Conservation (phyloP, 2,329 filamentous ascomycete genomes). For the Aspergillus bombycis region DNA sequence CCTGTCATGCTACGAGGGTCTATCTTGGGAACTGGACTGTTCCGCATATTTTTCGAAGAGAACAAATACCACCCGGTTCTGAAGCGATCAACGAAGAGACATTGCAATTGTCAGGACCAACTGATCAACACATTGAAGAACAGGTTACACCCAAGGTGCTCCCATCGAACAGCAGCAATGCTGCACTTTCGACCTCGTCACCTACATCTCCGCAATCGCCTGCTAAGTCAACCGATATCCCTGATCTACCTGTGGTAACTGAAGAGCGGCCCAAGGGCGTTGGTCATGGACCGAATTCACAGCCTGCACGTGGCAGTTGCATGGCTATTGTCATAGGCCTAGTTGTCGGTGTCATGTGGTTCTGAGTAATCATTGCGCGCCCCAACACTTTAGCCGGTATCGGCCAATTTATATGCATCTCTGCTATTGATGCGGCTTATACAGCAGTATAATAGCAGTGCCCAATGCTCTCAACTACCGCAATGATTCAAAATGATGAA, state of each 20-base stretch:
- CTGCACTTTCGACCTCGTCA: background rate
- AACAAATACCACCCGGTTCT: background rate
- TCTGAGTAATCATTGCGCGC: constrained; percentile 21
- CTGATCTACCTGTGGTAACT: constrained; percentile 15
- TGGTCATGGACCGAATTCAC: constrained; percentile 28
- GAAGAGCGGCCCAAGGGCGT: constrained; percentile 29
- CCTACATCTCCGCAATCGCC: background rate
- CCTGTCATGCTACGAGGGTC: constrained; percentile 26
- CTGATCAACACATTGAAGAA: background rate
- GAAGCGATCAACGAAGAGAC: background rate
- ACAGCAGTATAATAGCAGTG: background rate
- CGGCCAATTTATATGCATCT: background rate
- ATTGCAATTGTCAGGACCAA: background rate
- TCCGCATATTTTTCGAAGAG: background rate
- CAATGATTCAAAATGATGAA: background rate
- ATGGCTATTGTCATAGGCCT: constrained; percentile 43
- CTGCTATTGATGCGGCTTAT: background rate
- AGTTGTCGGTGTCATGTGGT: constrained; percentile 42
- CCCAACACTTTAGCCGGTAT: background rate
- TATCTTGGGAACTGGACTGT: constrained; percentile 17
- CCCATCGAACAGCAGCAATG: constrained; percentile 4
- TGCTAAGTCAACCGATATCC: constrained; percentile 7
- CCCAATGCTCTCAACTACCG: background rate
- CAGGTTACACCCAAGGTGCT: background rate
- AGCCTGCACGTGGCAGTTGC: constrained; percentile 37